Conservation (phyloP, 169 alveolate genomes). For the Cyclospora cayetanensis region DNA sequence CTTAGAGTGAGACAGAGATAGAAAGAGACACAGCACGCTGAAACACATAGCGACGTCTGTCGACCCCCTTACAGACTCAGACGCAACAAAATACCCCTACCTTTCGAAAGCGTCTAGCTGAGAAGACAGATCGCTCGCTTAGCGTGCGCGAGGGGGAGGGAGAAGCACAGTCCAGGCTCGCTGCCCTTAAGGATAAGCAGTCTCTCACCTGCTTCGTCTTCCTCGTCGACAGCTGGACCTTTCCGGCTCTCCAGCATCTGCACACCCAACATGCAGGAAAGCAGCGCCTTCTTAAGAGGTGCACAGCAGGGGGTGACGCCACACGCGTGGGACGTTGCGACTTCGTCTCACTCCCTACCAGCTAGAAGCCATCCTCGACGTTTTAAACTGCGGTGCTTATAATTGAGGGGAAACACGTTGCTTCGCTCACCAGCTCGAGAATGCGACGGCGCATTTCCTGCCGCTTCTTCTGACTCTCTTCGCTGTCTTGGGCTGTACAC, state of each 20-base stretch:
- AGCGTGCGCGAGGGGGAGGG: too few relatives aligned
- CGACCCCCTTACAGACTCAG: too few relatives aligned
- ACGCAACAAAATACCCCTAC: too few relatives aligned
- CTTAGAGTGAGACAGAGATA: too few relatives aligned
- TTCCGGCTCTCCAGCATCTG: slow-evolving; percentile 36
- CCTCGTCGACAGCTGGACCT: not conserved
- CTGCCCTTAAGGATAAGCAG: too few relatives aligned
- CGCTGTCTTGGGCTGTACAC: slow-evolving; percentile 54
- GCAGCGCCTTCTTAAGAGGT: not conserved
- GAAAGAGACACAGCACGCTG: too few relatives aligned
- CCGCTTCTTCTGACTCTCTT: slow-evolving; percentile 44
- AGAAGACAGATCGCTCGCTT: too few relatives aligned
- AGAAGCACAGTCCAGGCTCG: too few relatives aligned
- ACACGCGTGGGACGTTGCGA: too few relatives aligned
- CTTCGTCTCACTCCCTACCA: too few relatives aligned
- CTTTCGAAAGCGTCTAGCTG: too few relatives aligned
- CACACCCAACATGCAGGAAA: not conserved
- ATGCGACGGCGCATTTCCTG: slow-evolving; percentile 55
- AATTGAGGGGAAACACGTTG: not conserved
- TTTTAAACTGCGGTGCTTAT: not conserved
- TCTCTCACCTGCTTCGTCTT: slow-evolving; percentile 48
- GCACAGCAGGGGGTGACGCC: not conserved
- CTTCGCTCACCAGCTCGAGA: slow-evolving; percentile 38
- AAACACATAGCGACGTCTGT: too few relatives aligned
- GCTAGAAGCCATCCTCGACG: not conserved